phyloP scores from a whole-genome alignment of 768 basidiomycete species.

The Lactifluus volemus region DNA sequence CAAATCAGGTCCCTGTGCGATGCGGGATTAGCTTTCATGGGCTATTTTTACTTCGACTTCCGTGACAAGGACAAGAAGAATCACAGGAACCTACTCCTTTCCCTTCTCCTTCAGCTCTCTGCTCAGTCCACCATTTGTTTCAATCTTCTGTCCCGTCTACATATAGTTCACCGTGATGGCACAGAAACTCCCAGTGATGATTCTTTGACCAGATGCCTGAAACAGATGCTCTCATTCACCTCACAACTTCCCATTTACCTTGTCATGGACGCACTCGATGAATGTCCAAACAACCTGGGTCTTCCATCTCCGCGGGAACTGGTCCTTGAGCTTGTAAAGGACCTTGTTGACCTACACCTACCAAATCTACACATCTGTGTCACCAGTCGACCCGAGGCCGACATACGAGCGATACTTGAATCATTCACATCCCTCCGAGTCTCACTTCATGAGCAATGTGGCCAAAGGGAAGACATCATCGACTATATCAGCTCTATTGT shows the following conservation, averaged over 20 bases:
- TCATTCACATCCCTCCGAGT: not conserved
- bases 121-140: not conserved
- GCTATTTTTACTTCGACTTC: not conserved
- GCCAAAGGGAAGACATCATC: not conserved
- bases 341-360: not conserved
- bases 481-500: not conserved
- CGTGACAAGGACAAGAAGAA: not conserved
- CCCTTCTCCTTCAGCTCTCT: not conserved
- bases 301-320: not conserved
- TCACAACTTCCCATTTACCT: not conserved
- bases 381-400: not conserved
- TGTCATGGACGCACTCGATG: constrained; percentile 1
- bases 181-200: not conserved
- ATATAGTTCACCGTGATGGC: not conserved
- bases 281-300: not conserved
- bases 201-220: not conserved
- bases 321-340: not conserved
- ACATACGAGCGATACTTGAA: not conserved
- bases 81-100: not conserved
- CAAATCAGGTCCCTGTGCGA: not conserved
- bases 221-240: not conserved
- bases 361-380: not conserved
- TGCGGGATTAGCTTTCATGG: not conserved
- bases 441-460: not conserved
- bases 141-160: not conserved